Percentiles rank a stretch among this genome's conserved stretches.
Conservation (phyloP, 305 asterid species). For the Fraxinus dipetala region DNA sequence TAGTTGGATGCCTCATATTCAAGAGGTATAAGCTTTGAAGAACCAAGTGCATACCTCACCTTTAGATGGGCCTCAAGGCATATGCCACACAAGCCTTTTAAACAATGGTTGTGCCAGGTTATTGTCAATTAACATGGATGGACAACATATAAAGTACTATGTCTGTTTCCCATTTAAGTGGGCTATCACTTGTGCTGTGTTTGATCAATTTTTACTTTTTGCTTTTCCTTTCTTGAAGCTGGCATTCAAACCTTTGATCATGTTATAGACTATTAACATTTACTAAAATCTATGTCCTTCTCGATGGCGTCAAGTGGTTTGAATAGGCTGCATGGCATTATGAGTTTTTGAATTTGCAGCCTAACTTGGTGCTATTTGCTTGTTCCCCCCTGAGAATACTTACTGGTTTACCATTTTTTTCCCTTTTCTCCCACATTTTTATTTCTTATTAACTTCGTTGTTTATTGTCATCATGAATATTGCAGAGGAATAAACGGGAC, state of each 20-base stretch:
- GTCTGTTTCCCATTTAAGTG: not conserved
- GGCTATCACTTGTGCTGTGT: not conserved
- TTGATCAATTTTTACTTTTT: not conserved
- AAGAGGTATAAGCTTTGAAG: not conserved
- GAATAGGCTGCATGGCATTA: not conserved
- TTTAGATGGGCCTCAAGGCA: not conserved
- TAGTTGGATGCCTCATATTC: not conserved
- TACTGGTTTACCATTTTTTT: slow-evolving; percentile 14
- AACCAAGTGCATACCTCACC: not conserved
- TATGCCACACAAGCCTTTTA: not conserved
- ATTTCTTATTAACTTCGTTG: slow-evolving; percentile 11
- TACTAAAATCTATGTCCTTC: slow-evolving; percentile 4
- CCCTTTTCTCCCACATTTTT: slow-evolving; percentile 7
- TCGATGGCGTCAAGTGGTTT: not conserved
- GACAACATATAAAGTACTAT: not conserved
- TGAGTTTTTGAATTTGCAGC: slow-evolving; percentile 13
- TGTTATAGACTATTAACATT: not conserved
- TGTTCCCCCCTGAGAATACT: not conserved
- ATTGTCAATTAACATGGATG: not conserved
- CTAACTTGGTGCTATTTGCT: not conserved
- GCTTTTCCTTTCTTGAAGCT: not conserved
- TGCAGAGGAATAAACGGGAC: slow-evolving; percentile 89
- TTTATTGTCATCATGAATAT: slow-evolving; percentile 21
- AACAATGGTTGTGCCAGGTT: not conserved
- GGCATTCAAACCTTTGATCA: not conserved